phyloP scores from a whole-genome alignment of 1,284 basidiomycete species.

The Caloboletus inedulis region DNA sequence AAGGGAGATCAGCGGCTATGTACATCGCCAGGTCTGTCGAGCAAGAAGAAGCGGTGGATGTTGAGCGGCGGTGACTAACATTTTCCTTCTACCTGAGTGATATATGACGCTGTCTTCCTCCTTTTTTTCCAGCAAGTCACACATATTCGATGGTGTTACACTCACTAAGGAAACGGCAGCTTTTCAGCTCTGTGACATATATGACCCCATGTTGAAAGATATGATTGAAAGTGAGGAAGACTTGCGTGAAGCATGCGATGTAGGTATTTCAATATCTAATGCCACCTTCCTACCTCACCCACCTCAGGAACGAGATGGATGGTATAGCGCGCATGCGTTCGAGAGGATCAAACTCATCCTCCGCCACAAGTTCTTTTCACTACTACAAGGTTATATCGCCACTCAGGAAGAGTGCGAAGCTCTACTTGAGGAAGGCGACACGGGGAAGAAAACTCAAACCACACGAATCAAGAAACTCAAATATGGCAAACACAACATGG shows the following conservation, averaged over 20 bases:
- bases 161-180: conserved; percentile 81
- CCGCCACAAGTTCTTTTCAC: conserved; percentile 82
- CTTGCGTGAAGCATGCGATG: conserved; percentile 68
- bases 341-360: conserved; percentile 82
- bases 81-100: neutral
- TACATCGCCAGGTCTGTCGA: conserved; percentile 39
- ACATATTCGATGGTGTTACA: conserved; percentile 86
- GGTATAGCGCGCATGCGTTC: conserved; percentile 74
- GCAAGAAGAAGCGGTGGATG: conserved; percentile 42
- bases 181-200: conserved; percentile 91
- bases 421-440: conserved; percentile 51
- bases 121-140: conserved; percentile 49
- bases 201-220: conserved; percentile 74
- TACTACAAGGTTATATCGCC: conserved; percentile 71
- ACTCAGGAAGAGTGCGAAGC: conserved; percentile 70
- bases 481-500: conserved; percentile 78
- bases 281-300: neutral
- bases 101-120: neutral
- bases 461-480: conserved; percentile 46
- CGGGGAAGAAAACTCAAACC: conserved; percentile 41
- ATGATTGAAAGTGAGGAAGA: conserved; percentile 76
- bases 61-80: conserved; percentile 38
- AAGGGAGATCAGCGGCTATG: conserved; percentile 37
- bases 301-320: conserved; percentile 74
- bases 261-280: conserved; percentile 37